Base-by-base conservation (phyloP, 2,329 filamentous ascomycete species). In the Aspergillus nomiae region DNA sequence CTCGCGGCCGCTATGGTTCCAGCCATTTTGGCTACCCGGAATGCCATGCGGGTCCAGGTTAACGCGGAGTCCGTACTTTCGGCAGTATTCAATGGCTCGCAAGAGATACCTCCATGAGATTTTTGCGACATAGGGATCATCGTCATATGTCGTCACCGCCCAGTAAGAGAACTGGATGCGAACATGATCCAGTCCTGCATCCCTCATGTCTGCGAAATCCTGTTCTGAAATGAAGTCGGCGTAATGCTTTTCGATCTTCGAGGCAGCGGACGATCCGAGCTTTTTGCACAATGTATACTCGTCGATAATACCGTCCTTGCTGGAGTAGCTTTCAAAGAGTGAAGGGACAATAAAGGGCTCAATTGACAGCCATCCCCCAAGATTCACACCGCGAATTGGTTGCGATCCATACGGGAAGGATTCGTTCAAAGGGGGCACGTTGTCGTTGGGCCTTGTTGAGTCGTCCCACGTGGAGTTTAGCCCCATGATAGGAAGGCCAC, bases 291-390 rank as follows among this genome's bases (percentile, higher is more conserved):
- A 83, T 0, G 91, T 96, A 78, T 87, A 98, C 77, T 99, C 95
- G 73, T 99, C 95, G 21, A 98, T 85, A 48, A 98, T 87, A 6
- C 78, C 87, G 81, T 81, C 89, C 69, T 78, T 80, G 2, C 79
- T 76, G 45, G 83, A 81, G 74, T 90, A 92, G 65, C 85, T 85
- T 65, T 87, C 80, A 80, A 99, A 99, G 30, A 97, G 85, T 0
- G 94, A 97, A 0, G 95, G 95, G 4, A 92, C 94, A 74, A 99
- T 98, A 76, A 96, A 97, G 0, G 95, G 95, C 73, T 99, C 95
- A 14, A 99, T 81, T 3, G 90, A 91, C 1, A 99, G 86, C 95
- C 95, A 99, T 14, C 95, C 95, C 57, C 95, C 95, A 1, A 98
- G 76, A 71, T 97, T 98, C 41, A 98, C 92, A 1, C 95, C 95